Evolutionary conservation across 768 basidiomycete species (phyloP), one percentile per base, ranked within the genome.

Genomic region (Suillus placidus): DNA sequence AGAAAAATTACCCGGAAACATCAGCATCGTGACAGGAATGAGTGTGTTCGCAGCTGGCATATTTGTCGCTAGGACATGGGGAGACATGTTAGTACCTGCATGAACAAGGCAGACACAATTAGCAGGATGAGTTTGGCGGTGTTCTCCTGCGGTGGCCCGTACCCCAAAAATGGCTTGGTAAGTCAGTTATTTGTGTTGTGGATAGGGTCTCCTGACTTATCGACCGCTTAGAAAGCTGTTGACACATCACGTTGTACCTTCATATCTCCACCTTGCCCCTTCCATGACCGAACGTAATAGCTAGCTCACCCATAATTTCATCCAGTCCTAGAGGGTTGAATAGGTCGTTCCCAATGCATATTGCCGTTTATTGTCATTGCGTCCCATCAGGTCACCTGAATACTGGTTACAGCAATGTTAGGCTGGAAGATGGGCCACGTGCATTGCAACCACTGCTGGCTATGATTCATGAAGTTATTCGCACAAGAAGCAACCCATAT

Each of bases 1-100:
- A 12, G 91, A 93, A 69, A 93, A 93, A 76, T 71, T 89, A 18
- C 80, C 83, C 14, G 92, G 92, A 65, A 94, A 94, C 74, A 70
- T 93, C 72, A 91, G 83, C 72, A 84, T 93, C 67, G 70, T 88
- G 54, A 86, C 88, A 9, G 89, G 89, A 23, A 78, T 89, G 8
- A 80, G 83, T 7, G 77, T 93, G 66, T 94, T 94, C 70, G 77
- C 87, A 32, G 90, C 85, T 35, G 91, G 91, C 4, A 87, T 94
- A 64, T 76, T 88, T 52, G 87, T 81, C 16, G 87, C 89, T 18
- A 87, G 92, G 75, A 85, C 86, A 49, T 97, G 90, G 85, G 93
- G 93, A 13, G 91, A 90, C 49, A 74, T 91, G 51, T 84, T 94
- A 80, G 84, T 94, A 8, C 90, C 90, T 52, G 86, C 85, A 34